phyloP scores from a whole-genome alignment of 2,329 filamentous ascomycete genomes.

The Pezicula carpinea region DNA sequence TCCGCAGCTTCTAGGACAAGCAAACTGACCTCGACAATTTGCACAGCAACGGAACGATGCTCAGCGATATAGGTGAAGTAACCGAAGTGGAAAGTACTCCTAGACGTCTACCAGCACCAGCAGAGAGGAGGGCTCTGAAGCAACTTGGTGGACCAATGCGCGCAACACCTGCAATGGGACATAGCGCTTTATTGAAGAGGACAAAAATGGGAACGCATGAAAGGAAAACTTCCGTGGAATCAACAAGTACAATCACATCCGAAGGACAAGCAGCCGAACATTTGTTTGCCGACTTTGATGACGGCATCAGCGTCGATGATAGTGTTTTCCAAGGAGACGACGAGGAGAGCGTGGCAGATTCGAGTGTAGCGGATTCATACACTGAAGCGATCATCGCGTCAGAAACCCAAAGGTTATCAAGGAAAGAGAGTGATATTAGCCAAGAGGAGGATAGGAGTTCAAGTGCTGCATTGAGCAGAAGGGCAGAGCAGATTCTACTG shows the following conservation, averaged over 20 bases:
- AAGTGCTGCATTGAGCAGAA: conserved; percentile 70
- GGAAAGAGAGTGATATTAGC: conserved; percentile 27
- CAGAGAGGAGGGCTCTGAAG: conserved; percentile 25
- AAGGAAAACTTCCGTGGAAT: conserved; percentile 53
- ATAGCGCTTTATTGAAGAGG: conserved; percentile 41
- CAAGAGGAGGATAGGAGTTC: conserved; percentile 60
- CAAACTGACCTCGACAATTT: too few species aligned
- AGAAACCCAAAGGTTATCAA: conserved; percentile 21
- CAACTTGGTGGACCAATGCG: conserved; percentile 27
- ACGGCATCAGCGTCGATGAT: conserved; percentile 56
- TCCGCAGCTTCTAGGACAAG: too few species aligned
- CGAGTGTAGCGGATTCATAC: conserved; percentile 36
- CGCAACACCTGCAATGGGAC: conserved; percentile 42
- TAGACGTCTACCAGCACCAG: conserved; percentile 30
- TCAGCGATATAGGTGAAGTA: conserved; percentile 59
- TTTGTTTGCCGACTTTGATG: conserved; percentile 57
- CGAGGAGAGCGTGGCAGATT: conserved; percentile 46
- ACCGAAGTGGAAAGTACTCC: conserved; percentile 47
- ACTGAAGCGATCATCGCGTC: conserved; percentile 26
- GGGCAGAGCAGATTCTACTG: conserved; percentile 84
- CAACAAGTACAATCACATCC: conserved; percentile 55
- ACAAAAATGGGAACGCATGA: conserved; percentile 40
- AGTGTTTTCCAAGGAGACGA: conserved; percentile 64
- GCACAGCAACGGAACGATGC: conserved; percentile 55
- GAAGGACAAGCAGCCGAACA: conserved; percentile 37